Evolutionary conservation across 164 flowering plant species (phyloP).

Genomic region (Piper betle): DNA sequence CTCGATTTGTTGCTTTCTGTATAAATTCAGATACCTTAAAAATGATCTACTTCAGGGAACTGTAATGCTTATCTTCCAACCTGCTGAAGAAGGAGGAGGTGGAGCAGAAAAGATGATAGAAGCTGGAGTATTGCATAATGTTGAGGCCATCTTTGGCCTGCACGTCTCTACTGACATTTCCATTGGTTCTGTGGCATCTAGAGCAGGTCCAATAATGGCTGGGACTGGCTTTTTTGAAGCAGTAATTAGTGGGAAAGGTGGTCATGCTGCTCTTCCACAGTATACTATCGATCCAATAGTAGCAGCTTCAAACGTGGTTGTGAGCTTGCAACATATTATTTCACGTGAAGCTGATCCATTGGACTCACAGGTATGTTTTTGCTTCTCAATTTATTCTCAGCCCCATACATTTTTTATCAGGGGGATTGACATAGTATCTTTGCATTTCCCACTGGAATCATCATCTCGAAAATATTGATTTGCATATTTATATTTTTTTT

Average conservation of each 20-base stretch:
- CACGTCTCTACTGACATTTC: constrained; percentile 25
- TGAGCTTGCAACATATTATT: constrained; percentile 56
- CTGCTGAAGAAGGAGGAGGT: constrained; percentile 59
- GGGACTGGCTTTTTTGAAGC: constrained; percentile 58
- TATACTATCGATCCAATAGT: constrained; percentile 44
- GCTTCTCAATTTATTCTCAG: neutral
- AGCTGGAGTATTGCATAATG: constrained; percentile 46
- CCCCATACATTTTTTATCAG: neutral
- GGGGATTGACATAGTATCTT: too few relatives aligned
- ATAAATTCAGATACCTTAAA: too few relatives aligned
- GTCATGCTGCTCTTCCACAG: constrained; percentile 59
- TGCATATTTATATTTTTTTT: too few relatives aligned
- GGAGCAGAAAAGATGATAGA: constrained; percentile 54
- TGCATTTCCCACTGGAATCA: too few relatives aligned
- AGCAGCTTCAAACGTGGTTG: constrained; percentile 36
- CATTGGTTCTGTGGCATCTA: too few relatives aligned
- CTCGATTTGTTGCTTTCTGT: too few relatives aligned
- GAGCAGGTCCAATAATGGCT: constrained; percentile 48
- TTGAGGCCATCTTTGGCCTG: constrained; percentile 49
- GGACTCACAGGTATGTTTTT: constrained; percentile 52
- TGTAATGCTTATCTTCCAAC: constrained; percentile 60
- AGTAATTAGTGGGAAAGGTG: constrained; percentile 46
- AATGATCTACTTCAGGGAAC: constrained; percentile 36
- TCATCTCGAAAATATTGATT: too few relatives aligned
- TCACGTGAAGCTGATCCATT: constrained; percentile 60